A percentile compares a stretch with the other conserved stretches of the same genome.
Conservation (phyloP, 164 flowering plant species). For the Cinnamomum chago region DNA sequence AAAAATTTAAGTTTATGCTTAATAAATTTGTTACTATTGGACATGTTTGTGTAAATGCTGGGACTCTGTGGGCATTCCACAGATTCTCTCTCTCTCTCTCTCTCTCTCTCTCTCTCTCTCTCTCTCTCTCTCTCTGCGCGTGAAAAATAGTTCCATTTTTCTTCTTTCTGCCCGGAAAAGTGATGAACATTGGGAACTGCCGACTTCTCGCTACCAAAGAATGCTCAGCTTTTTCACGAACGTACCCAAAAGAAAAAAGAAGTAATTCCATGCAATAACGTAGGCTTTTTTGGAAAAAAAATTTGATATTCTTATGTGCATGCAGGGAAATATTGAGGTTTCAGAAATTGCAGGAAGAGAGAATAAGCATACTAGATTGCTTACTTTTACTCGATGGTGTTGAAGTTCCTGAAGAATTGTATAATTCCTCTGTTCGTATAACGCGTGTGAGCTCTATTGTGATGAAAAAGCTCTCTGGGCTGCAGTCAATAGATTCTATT, state of each 20-base stretch:
- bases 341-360: constrained; percentile 33
- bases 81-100: no score
- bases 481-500: constrained; percentile 68
- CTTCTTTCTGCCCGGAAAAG: no score
- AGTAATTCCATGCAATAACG: no score
- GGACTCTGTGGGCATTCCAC: no score
- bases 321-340: constrained; percentile 67
- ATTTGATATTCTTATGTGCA: neutral
- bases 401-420: constrained; percentile 48
- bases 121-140: no score
- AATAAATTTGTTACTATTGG: no score
- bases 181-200: no score
- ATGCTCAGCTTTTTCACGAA: neutral
- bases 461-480: constrained; percentile 77
- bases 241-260: neutral
- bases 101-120: no score
- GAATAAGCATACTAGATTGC: constrained; percentile 38
- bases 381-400: constrained; percentile 59
- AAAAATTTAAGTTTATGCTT: neutral
- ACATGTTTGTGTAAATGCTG: no score
- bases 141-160: no score
- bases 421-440: constrained; percentile 28
- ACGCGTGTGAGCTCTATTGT: constrained; percentile 59
- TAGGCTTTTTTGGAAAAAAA: neutral
- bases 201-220: neutral